Conservation (phyloP, 805 yeast genomes). For the Myxozyma lipomycoides region DNA sequence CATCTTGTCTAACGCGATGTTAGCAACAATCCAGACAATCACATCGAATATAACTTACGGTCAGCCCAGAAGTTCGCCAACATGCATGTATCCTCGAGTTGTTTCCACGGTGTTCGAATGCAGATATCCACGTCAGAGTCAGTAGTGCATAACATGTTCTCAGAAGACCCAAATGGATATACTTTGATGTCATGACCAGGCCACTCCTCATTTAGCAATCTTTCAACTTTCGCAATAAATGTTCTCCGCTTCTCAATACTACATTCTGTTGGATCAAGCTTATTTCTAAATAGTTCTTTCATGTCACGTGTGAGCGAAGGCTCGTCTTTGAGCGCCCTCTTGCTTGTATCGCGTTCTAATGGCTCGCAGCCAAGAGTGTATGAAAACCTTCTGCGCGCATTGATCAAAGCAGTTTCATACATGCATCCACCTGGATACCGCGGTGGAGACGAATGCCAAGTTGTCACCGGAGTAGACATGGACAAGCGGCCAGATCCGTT, state of each 20-base stretch:
- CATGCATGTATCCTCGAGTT: constrained; percentile 26
- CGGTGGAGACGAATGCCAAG: not conserved
- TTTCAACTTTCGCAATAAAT: constrained; percentile 24
- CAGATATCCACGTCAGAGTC: constrained; percentile 31
- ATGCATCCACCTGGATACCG: constrained; percentile 7
- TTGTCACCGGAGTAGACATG: too few relatives aligned
- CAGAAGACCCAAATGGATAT: constrained; percentile 29
- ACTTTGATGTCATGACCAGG: constrained; percentile 25
- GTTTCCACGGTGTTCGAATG: constrained; percentile 23
- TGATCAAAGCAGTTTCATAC: constrained; percentile 25
- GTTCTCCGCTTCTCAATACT: constrained; percentile 13
- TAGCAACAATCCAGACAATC: not conserved
- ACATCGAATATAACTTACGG: constrained; percentile 8
- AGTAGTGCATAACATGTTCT: constrained; percentile 26
- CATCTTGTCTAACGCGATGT: constrained; percentile 20
- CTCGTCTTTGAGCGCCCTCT: constrained; percentile 5
- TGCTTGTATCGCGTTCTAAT: constrained; percentile 3
- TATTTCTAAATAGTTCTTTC: constrained; percentile 7
- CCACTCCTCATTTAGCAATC: constrained; percentile 24
- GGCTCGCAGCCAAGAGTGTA: constrained; percentile 28
- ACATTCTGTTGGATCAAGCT: constrained; percentile 21
- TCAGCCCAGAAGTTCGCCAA: constrained; percentile 25
- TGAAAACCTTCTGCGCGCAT: constrained; percentile 30
- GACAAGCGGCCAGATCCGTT: too few relatives aligned
- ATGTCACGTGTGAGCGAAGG: constrained; percentile 19